These are phyloP conservation scores for Rhodotorula sp. DNA, from an alignment of 1,284 basidiomycete species.

Conservation along the genomic window DNA sequence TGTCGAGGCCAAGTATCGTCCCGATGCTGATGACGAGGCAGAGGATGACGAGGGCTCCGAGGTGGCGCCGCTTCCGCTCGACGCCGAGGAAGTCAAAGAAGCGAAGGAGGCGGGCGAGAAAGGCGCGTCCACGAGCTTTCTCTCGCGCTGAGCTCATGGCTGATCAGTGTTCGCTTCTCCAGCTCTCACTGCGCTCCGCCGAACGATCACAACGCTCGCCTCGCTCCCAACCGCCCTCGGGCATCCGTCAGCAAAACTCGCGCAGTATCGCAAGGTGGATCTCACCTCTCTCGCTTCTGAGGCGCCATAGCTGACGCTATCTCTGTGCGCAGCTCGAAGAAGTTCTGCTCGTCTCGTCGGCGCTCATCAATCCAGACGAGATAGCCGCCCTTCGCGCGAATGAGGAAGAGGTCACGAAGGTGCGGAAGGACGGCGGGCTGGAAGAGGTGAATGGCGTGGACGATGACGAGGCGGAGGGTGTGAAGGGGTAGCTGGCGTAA, in stretches of 20 bases:
- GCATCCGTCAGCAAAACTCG: constrained; percentile 4
- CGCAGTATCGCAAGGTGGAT: constrained; percentile 34
- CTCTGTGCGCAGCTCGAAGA: constrained; percentile 27
- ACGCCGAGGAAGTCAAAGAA: constrained; percentile 16
- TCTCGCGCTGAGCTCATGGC: not conserved
- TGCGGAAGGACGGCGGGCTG: constrained; percentile 29
- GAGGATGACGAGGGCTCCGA: constrained; percentile 19
- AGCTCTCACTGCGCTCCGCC: constrained; percentile 18
- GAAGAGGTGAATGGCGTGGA: constrained; percentile 1
- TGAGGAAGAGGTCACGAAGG: constrained; percentile 24
- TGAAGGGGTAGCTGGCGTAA: not conserved
- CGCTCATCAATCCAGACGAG: constrained; percentile 34
- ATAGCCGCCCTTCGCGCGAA: not conserved
- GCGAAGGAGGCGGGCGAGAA: constrained; percentile 14
- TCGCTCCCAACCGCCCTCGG: constrained; percentile 2
- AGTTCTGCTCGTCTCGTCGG: constrained; percentile 26
- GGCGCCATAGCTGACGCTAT: not conserved
- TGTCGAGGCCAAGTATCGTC: constrained; percentile 31
- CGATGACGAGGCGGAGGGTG: not conserved
- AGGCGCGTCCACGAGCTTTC: constrained; percentile 4
- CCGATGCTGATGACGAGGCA: constrained; percentile 6
- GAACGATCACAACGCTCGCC: constrained; percentile 3
- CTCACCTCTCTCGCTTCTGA: not conserved
- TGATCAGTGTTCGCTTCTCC: not conserved
- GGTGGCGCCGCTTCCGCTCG: constrained; percentile 28